A percentile compares a stretch with the other conserved stretches of the same genome.
phyloP scores from a whole-genome alignment of 2,329 filamentous ascomycete genomes.

The Tolypocladium capitatum region DNA sequence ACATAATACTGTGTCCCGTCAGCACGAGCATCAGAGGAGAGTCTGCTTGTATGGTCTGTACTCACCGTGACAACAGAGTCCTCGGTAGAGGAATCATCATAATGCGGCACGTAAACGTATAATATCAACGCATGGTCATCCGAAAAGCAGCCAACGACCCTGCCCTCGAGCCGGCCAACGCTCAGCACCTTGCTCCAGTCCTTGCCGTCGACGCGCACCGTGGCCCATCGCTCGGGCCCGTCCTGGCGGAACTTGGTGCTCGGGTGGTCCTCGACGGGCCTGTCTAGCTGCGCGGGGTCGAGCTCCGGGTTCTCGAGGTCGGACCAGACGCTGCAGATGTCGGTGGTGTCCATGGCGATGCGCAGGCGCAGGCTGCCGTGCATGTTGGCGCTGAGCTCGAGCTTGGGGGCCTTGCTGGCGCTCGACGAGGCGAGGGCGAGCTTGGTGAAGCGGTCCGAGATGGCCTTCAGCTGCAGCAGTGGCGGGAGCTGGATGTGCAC shows the following conservation, averaged over 20 bases:
- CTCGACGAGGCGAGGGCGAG: slow-evolving; percentile 45
- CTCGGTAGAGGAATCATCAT: slow-evolving; percentile 50
- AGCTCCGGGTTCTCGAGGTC: slow-evolving; percentile 78
- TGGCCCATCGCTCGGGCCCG: slow-evolving; percentile 75
- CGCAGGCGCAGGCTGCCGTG: slow-evolving; percentile 72
- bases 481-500: slow-evolving; percentile 87
- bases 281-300: slow-evolving; percentile 61
- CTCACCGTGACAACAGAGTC: slow-evolving; percentile 66
- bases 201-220: slow-evolving; percentile 78
- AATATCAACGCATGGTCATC: slow-evolving; percentile 69
- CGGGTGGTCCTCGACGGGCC: slow-evolving; percentile 65
- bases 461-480: slow-evolving; percentile 77
- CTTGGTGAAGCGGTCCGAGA: slow-evolving; percentile 90
- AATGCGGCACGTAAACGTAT: slow-evolving; percentile 66
- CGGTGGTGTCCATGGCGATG: slow-evolving; percentile 70
- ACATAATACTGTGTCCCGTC: slow-evolving; percentile 25
- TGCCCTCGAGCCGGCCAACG: slow-evolving; percentile 75
- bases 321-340: slow-evolving; percentile 76
- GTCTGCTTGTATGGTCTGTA: slow-evolving; percentile 1
- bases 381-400: slow-evolving; percentile 90
- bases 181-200: slow-evolving; percentile 94
- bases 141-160: slow-evolving; percentile 85
- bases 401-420: slow-evolving; percentile 42
- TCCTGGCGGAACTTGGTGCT: slow-evolving; percentile 65
- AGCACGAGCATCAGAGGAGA: slow-evolving; percentile 5